Evolutionary conservation across 768 basidiomycete species (phyloP).

Genomic region (Mycena latifolia): DNA sequence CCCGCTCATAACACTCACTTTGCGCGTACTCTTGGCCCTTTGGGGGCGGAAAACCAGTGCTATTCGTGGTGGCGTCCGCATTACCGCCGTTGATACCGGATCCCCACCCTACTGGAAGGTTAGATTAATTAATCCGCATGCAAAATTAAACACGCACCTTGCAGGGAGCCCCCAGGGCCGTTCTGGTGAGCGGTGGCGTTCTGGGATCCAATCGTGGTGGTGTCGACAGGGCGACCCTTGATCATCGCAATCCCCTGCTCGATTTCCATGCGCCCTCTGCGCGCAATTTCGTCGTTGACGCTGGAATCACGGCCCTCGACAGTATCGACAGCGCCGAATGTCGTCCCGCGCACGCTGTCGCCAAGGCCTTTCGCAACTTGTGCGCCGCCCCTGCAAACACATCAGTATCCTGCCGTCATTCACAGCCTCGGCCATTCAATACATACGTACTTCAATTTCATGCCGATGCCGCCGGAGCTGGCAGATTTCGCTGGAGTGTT

Average conservation of each 20-base stretch:
- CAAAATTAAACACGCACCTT: constrained; percentile 13
- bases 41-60: constrained; percentile 28
- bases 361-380: constrained; percentile 50
- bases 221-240: constrained; percentile 21
- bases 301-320: constrained; percentile 41
- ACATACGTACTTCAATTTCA: constrained; percentile 22
- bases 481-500: constrained; percentile 3
- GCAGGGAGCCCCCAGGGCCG: constrained; percentile 23
- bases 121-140: not conserved
- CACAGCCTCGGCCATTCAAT: constrained; percentile 41
- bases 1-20: constrained; percentile 14
- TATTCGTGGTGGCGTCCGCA: constrained; percentile 25
- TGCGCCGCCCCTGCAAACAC: constrained; percentile 14
- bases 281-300: constrained; percentile 50
- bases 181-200: not conserved
- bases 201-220: not conserved
- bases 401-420: constrained; percentile 10
- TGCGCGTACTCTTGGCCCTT: constrained; percentile 29
- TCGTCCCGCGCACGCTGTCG: constrained; percentile 58
- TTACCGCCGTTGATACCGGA: constrained; percentile 32
- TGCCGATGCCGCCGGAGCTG: constrained; percentile 22
- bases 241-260: constrained; percentile 52
- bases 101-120: constrained; percentile 27
- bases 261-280: constrained; percentile 54
- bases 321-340: constrained; percentile 54